Percentiles rank a stretch among this genome's conserved stretches.
phyloP scores from a whole-genome alignment of 805 yeast species.

The Candida germanica region DNA sequence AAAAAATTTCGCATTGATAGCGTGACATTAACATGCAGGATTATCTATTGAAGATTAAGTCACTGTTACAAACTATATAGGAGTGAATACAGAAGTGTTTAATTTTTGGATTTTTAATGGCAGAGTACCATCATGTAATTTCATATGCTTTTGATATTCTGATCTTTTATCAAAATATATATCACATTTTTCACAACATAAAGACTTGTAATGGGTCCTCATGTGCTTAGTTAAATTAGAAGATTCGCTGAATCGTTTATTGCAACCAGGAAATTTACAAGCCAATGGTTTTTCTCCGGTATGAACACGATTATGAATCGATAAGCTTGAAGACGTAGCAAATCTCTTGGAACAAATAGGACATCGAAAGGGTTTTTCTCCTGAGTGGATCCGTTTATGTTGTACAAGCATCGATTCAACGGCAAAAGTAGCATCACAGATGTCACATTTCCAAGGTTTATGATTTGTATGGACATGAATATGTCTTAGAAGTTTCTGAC shows the following conservation, averaged over 20 bases:
- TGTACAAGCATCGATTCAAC: conserved; percentile 75
- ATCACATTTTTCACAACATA: conserved; percentile 6
- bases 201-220: conserved; percentile 56
- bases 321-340: conserved; percentile 77
- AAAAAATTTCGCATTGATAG: no score
- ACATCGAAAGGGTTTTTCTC: conserved; percentile 84
- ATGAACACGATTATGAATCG: conserved; percentile 82
- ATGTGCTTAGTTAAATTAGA: conserved; percentile 86
- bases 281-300: conserved; percentile 85
- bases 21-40: background rate
- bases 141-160: conserved; percentile 7
- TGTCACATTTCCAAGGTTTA: conserved; percentile 70
- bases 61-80: background rate
- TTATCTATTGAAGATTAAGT: background rate
- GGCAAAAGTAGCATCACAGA: conserved; percentile 71
- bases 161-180: conserved; percentile 5
- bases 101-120: background rate
- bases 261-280: conserved; percentile 80
- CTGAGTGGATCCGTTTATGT: conserved; percentile 82
- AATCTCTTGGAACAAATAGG: conserved; percentile 70
- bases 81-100: no score
- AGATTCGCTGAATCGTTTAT: conserved; percentile 81
- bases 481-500: conserved; percentile 85
- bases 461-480: conserved; percentile 84
- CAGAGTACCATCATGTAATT: conserved; percentile 3